A percentile compares a stretch with the other conserved stretches of the same genome.
These are phyloP conservation scores for Calonectria multiphialidica DNA, from an alignment of 2,329 filamentous ascomycete genomes.

Conservation along the genomic window DNA sequence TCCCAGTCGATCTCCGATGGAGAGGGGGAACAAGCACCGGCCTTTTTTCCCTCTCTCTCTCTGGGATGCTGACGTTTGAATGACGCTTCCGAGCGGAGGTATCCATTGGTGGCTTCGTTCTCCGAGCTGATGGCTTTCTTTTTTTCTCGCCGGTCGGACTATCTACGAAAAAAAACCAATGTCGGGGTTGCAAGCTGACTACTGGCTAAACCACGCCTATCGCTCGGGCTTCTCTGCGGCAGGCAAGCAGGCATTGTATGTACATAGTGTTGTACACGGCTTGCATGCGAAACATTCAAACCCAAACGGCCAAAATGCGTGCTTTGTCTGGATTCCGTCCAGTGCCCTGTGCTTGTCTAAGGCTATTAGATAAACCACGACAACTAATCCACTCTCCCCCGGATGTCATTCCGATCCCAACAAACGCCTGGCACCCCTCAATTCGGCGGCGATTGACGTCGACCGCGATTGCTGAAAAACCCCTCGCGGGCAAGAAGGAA, in stretches of 20 bases:
- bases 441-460: not conserved
- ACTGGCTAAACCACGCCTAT: not conserved
- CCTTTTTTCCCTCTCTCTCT: not conserved
- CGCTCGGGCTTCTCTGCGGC: constrained; percentile 1
- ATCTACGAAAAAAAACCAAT: not conserved
- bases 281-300: not conserved
- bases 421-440: not conserved
- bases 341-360: not conserved
- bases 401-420: constrained; percentile 7
- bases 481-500: not conserved
- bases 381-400: not conserved
- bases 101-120: not conserved
- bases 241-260: not conserved
- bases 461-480: not conserved
- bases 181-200: not conserved
- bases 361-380: not conserved
- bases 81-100: not conserved
- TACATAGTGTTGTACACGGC: too few species aligned
- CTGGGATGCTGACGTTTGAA: not conserved
- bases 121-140: not conserved
- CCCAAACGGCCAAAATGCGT: not conserved
- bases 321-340: not conserved
- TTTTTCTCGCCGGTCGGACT: not conserved
- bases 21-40: not conserved
- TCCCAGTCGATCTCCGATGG: not conserved